Percentiles rank a stretch among this genome's conserved stretches.
Evolutionary conservation across 805 yeast species (phyloP).

Genomic region (Kuraishia ogatae): DNA sequence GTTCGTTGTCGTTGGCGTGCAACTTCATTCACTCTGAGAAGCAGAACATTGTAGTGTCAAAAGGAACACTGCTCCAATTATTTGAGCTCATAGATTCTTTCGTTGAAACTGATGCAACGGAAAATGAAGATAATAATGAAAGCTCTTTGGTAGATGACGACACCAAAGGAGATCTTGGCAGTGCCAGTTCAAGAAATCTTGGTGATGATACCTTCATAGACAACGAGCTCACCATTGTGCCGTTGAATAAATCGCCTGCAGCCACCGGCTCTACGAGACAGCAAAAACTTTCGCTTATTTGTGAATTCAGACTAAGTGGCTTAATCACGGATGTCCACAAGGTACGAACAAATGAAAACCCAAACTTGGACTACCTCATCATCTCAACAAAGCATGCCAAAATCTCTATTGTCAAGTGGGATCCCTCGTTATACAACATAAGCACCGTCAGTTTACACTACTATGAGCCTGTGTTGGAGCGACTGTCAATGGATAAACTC

Average conservation of each 20-base stretch:
- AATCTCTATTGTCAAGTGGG: slow-evolving; percentile 69
- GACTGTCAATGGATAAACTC: slow-evolving; percentile 27
- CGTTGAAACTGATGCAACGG: not conserved
- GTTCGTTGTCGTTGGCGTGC: slow-evolving; percentile 50
- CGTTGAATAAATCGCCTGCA: slow-evolving; percentile 4
- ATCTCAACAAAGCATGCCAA: slow-evolving; percentile 71
- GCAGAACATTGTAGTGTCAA: slow-evolving; percentile 58
- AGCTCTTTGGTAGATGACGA: slow-evolving; percentile 6
- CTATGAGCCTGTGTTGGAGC: slow-evolving; percentile 64
- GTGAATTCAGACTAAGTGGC: slow-evolving; percentile 72
- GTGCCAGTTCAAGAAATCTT: slow-evolving; percentile 1
- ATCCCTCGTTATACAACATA: slow-evolving; percentile 40
- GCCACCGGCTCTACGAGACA: slow-evolving; percentile 4
- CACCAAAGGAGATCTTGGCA: slow-evolving; percentile 10
- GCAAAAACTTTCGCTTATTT: slow-evolving; percentile 31
- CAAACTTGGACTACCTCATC: slow-evolving; percentile 45
- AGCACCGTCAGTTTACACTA: slow-evolving; percentile 75
- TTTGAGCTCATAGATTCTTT: slow-evolving; percentile 30
- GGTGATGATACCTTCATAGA: slow-evolving; percentile 13
- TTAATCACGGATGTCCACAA: slow-evolving; percentile 47
- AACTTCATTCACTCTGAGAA: slow-evolving; percentile 25
- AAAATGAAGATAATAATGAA: not conserved
- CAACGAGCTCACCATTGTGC: not conserved
- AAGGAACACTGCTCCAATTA: slow-evolving; percentile 61
- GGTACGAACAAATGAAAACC: slow-evolving; percentile 39